Conservation (phyloP, 2,329 filamentous ascomycete species). For the Epichloe coenophiala region DNA sequence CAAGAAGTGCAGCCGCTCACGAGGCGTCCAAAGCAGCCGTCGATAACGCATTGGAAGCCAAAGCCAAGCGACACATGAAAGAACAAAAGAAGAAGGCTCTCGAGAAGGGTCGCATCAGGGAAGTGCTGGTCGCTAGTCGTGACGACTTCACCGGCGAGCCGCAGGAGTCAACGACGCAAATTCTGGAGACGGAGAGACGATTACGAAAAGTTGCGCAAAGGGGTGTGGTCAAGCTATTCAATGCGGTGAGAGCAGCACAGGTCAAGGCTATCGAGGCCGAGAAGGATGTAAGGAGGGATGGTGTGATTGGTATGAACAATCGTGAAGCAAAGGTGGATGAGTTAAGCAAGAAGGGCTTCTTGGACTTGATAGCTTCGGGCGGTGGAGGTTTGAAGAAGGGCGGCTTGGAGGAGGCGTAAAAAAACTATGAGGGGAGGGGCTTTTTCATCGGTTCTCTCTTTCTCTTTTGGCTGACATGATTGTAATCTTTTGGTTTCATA, state of each 20-base stretch:
- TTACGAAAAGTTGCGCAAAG: slow-evolving; percentile 80
- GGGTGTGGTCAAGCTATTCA: slow-evolving; percentile 93
- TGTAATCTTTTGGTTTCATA: slow-evolving; percentile 10
- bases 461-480: not conserved
- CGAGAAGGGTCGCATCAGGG: slow-evolving; percentile 79
- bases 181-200: slow-evolving; percentile 60
- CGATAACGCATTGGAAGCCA: slow-evolving; percentile 67
- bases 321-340: slow-evolving; percentile 83
- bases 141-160: slow-evolving; percentile 31
- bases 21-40: slow-evolving; percentile 58
- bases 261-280: slow-evolving; percentile 73
- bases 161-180: slow-evolving; percentile 36
- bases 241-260: slow-evolving; percentile 85
- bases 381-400: slow-evolving; percentile 47
- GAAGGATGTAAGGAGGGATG: slow-evolving; percentile 52
- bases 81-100: slow-evolving; percentile 66
- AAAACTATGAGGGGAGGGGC: not conserved
- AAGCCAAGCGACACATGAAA: slow-evolving; percentile 64
- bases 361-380: slow-evolving; percentile 70
- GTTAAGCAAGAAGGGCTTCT: slow-evolving; percentile 93
- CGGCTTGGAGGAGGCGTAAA: slow-evolving; percentile 39
- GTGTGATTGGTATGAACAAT: slow-evolving; percentile 64
- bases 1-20: slow-evolving; percentile 63
- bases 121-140: slow-evolving; percentile 58
- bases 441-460: not conserved